phyloP scores from a whole-genome alignment of 768 basidiomycete species.

The Boletus tylopilopsis region DNA sequence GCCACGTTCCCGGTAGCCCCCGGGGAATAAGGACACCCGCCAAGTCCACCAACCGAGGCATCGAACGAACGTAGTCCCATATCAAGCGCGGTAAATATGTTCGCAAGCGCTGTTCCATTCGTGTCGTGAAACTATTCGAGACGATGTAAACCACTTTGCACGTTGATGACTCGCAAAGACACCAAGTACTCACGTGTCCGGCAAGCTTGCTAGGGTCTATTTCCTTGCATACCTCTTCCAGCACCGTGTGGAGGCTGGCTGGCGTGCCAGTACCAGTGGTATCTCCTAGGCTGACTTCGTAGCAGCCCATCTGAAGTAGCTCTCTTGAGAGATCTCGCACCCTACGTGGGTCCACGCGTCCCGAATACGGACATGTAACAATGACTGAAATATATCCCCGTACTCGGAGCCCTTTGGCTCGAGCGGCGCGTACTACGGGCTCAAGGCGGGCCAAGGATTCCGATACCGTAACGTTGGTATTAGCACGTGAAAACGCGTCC shows the following conservation, averaged over 20 bases:
- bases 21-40: slow-evolving; percentile 95
- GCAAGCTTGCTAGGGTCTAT: slow-evolving; percentile 69
- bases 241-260: slow-evolving; percentile 56
- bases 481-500: slow-evolving; percentile 81
- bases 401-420: slow-evolving; percentile 61
- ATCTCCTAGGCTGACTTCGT: slow-evolving; percentile 89
- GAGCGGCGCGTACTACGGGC: slow-evolving; percentile 58
- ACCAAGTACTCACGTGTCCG: slow-evolving; percentile 44
- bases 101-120: slow-evolving; percentile 77
- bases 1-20: slow-evolving; percentile 95
- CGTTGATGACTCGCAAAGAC: neutral
- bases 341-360: slow-evolving; percentile 56
- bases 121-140: slow-evolving; percentile 79
- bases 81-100: slow-evolving; percentile 66
- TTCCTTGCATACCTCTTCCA: slow-evolving; percentile 63
- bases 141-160: neutral
- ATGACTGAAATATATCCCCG: slow-evolving; percentile 85
- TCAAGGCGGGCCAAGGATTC: slow-evolving; percentile 66
- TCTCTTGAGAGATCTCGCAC: slow-evolving; percentile 70
- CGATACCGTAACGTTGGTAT: slow-evolving; percentile 71
- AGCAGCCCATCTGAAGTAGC: slow-evolving; percentile 87
- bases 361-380: slow-evolving; percentile 85
- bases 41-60: slow-evolving; percentile 82
- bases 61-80: slow-evolving; percentile 81
- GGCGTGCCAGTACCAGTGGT: slow-evolving; percentile 89